Conservation (phyloP, 495 filamentous ascomycete genomes). For the Lineolata rhizophorae region DNA sequence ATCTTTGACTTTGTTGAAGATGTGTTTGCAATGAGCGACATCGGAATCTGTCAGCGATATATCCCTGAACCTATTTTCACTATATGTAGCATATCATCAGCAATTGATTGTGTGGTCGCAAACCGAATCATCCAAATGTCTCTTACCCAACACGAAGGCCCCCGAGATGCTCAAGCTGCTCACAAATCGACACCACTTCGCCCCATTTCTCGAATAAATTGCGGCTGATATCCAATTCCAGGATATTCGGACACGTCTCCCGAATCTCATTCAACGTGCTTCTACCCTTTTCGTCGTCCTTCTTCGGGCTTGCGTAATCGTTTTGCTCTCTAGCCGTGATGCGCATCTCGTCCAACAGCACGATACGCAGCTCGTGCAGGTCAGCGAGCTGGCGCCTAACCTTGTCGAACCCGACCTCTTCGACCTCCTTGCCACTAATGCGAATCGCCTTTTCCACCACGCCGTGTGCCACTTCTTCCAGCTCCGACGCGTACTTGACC, state of each 20-base stretch:
- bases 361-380: constrained; percentile 53
- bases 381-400: constrained; percentile 57
- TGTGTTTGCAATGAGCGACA: constrained; percentile 16
- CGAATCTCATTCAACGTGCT: constrained; percentile 5
- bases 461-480: too few relatives aligned
- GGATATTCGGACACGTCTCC: constrained; percentile 30
- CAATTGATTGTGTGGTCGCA: too few relatives aligned
- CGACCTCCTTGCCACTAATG: constrained; percentile 69
- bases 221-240: constrained; percentile 67
- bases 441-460: too few relatives aligned
- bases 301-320: too few relatives aligned
- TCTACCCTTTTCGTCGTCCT: constrained; percentile 14
- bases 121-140: too few relatives aligned
- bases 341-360: constrained; percentile 55
- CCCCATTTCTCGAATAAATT: constrained; percentile 51
- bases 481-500: constrained; percentile 56
- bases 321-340: too few relatives aligned
- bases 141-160: constrained; percentile 50
- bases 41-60: constrained; percentile 17
- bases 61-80: constrained; percentile 53
- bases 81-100: constrained; percentile 14
- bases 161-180: constrained; percentile 35
- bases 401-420: constrained; percentile 94
- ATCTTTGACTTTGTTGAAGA: constrained; percentile 37
- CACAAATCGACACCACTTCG: constrained; percentile 47